These are phyloP conservation scores for Guadua angustifolia DNA, from an alignment of 176 grass and related monocot species.

Conservation along the genomic window DNA sequence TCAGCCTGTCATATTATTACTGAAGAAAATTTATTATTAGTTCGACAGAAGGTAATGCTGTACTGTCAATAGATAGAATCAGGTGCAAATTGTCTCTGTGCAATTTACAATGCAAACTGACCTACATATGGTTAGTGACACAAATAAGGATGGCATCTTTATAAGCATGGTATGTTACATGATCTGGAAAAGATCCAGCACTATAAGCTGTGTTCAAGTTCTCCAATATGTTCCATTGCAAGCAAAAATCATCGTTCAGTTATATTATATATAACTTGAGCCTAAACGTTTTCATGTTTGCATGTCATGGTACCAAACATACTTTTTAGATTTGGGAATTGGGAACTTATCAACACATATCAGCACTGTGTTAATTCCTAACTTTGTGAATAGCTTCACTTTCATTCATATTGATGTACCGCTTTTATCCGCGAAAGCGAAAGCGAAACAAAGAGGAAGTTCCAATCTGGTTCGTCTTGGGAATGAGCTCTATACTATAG, in stretches of 20 bases:
- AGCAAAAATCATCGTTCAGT: not conserved
- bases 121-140: not conserved
- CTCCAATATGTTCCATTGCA: constrained; percentile 2
- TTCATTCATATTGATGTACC: constrained; percentile 13
- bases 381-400: not conserved
- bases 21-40: constrained; percentile 27
- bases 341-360: not conserved
- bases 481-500: not conserved
- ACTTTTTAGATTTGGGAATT: not conserved
- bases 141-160: not conserved
- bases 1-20: not conserved
- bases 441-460: not conserved
- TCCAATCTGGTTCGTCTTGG: constrained; percentile 1
- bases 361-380: not conserved
- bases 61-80: not conserved
- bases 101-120: constrained; percentile 6
- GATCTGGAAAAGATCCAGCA: not conserved
- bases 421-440: not conserved
- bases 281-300: not conserved
- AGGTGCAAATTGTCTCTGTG: not conserved
- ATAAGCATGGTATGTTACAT: constrained; percentile 7
- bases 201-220: not conserved
- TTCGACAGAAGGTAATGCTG: constrained; percentile 7
- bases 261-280: not conserved
- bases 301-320: not conserved